Percentiles rank a stretch among this genome's conserved stretches.
phyloP scores from a whole-genome alignment of 2,329 filamentous ascomycete species.

The Phoma sp. region DNA sequence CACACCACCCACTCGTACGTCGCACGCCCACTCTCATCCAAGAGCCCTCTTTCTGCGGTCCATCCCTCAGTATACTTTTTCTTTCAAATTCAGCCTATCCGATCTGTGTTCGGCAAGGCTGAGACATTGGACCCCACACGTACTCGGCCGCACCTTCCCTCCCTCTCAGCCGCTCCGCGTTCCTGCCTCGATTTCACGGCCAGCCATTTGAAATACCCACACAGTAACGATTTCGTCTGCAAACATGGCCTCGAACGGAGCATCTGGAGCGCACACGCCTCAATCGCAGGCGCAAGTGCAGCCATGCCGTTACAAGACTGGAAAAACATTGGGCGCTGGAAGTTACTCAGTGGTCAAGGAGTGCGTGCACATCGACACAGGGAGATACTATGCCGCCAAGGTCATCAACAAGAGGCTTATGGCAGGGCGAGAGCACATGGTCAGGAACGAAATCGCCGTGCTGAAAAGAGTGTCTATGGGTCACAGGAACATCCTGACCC shows the following conservation, averaged over 20 bases:
- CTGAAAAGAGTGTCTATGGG: slow-evolving; percentile 99
- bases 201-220: background rate
- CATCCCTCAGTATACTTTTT: background rate
- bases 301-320: slow-evolving; percentile 97
- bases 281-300: slow-evolving; percentile 70
- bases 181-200: background rate
- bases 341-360: slow-evolving; percentile 99
- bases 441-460: slow-evolving; percentile 95
- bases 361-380: slow-evolving; percentile 97
- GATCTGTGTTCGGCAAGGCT: slow-evolving; percentile 12
- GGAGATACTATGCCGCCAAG: slow-evolving; percentile 97
- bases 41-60: background rate
- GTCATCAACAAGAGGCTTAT: slow-evolving; percentile 99
- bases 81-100: background rate
- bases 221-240: background rate
- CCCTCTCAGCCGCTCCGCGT: background rate
- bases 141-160: slow-evolving; percentile 3
- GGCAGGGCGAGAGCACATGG: slow-evolving; percentile 98
- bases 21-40: background rate
- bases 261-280: slow-evolving; percentile 40
- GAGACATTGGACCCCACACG: slow-evolving; percentile 17
- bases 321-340: slow-evolving; percentile 94
- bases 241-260: slow-evolving; percentile 43
- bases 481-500: slow-evolving; percentile 95
- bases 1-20: background rate